These are phyloP conservation scores for Whalleya microplaca DNA, from an alignment of 2,329 filamentous ascomycete genomes.

Conservation along the genomic window DNA sequence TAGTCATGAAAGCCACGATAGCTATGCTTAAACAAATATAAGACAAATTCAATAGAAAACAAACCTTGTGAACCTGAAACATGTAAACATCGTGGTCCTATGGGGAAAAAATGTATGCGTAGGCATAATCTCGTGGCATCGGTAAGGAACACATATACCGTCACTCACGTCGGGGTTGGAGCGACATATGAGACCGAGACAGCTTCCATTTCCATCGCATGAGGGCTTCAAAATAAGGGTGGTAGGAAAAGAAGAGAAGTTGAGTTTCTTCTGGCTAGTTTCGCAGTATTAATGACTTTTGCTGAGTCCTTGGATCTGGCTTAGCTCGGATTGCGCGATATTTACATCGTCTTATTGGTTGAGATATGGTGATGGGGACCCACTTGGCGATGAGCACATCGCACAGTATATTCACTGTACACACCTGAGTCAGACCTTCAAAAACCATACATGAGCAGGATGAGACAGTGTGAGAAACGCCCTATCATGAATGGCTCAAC, in stretches of 20 bases:
- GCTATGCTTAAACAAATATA: background rate
- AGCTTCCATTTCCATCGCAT: conserved; percentile 1
- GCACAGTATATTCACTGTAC: background rate
- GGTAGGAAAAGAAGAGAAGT: conserved; percentile 26
- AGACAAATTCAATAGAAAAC: background rate
- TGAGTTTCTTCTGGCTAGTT: conserved; percentile 29
- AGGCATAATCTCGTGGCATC: background rate
- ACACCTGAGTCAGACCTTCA: background rate
- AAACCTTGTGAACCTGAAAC: background rate
- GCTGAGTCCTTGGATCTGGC: conserved; percentile 23
- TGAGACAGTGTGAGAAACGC: background rate
- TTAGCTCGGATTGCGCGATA: conserved; percentile 38
- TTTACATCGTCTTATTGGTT: conserved; percentile 20
- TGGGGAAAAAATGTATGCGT: background rate
- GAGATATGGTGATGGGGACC: conserved; percentile 11
- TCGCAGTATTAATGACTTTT: conserved; percentile 21
- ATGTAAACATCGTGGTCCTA: too few species aligned
- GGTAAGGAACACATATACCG: background rate
- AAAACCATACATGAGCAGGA: background rate
- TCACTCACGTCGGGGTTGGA: background rate
- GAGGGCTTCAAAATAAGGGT: conserved; percentile 7
- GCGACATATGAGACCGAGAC: conserved; percentile 12
- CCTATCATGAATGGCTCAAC: conserved; percentile 6
- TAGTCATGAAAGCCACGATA: conserved; percentile 10
- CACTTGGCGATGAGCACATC: background rate